Evolutionary conservation across 768 basidiomycete species (phyloP).

Genomic region (Suillus ampliporus): DNA sequence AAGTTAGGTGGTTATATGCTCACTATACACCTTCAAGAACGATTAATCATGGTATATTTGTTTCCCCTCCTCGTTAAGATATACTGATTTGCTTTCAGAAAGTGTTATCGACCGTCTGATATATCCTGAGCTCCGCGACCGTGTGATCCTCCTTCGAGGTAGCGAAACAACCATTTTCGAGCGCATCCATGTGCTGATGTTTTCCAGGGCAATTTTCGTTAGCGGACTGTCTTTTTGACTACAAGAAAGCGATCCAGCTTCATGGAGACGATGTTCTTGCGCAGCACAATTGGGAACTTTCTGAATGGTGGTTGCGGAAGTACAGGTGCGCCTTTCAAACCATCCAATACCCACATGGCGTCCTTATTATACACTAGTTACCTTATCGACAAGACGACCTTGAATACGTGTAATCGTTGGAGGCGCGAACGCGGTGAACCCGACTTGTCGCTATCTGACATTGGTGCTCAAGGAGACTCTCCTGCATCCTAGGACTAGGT

Average conservation of each 20-base stretch:
- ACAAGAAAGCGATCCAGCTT: constrained; percentile 68
- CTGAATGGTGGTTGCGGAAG: constrained; percentile 80
- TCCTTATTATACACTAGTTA: constrained; percentile 52
- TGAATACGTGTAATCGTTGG: constrained; percentile 86
- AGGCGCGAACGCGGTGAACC: constrained; percentile 80
- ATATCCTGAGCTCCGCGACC: constrained; percentile 88
- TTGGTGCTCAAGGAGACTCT: constrained; percentile 44
- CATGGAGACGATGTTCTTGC: constrained; percentile 94
- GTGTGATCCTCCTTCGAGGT: constrained; percentile 90
- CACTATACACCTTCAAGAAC: constrained; percentile 51
- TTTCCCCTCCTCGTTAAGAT: constrained; percentile 6
- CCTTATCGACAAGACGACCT: constrained; percentile 74
- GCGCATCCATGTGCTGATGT: constrained; percentile 14
- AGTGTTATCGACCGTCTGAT: constrained; percentile 90
- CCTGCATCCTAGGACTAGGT: constrained; percentile 24
- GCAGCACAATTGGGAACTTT: constrained; percentile 89
- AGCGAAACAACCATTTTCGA: constrained; percentile 24
- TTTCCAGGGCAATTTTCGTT: constrained; percentile 75
- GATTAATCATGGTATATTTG: constrained; percentile 76
- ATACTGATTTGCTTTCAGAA: constrained; percentile 52
- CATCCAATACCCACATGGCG: neutral
- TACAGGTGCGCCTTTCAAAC: constrained; percentile 60
- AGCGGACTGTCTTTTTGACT: constrained; percentile 79
- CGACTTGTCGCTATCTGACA: constrained; percentile 65
- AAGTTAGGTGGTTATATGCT: neutral